These are phyloP conservation scores for Penicillium sp. DNA, from an alignment of 2,329 filamentous ascomycete species.

Conservation along the genomic window DNA sequence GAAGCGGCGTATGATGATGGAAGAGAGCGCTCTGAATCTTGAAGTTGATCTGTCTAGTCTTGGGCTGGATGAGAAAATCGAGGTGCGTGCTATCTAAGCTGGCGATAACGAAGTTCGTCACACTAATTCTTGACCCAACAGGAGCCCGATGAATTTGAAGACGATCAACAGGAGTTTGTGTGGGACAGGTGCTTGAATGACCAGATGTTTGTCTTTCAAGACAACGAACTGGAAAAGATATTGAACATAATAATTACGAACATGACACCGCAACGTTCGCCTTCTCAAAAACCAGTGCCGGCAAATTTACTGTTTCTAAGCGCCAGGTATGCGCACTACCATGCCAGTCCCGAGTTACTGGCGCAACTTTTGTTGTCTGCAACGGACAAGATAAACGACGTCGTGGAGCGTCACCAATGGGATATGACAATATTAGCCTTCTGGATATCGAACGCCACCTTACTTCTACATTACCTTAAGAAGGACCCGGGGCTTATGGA, in stretches of 20 bases:
- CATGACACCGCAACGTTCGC: slow-evolving; percentile 93
- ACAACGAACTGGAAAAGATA: slow-evolving; percentile 84
- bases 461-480: slow-evolving; percentile 93
- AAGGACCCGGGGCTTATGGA: slow-evolving; percentile 81
- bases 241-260: slow-evolving; percentile 95
- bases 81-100: slow-evolving; percentile 53
- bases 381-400: slow-evolving; percentile 94
- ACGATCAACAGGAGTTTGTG: slow-evolving; percentile 90
- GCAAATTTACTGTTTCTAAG: slow-evolving; percentile 96
- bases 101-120: not conserved
- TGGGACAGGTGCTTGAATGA: slow-evolving; percentile 94
- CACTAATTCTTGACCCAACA: slow-evolving; percentile 12
- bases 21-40: slow-evolving; percentile 93
- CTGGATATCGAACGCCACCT: slow-evolving; percentile 95
- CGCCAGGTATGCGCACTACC: slow-evolving; percentile 93
- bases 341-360: slow-evolving; percentile 80
- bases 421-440: slow-evolving; percentile 99
- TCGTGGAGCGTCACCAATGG: slow-evolving; percentile 95
- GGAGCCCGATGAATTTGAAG: slow-evolving; percentile 72
- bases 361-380: slow-evolving; percentile 75
- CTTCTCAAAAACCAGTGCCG: slow-evolving; percentile 95
- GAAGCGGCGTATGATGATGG: slow-evolving; percentile 91
- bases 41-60: slow-evolving; percentile 95
- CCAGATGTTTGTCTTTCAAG: slow-evolving; percentile 99
- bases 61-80: slow-evolving; percentile 90